These are phyloP conservation scores for Paramecium bursaria DNA, from an alignment of 73 alveolate genomes.

Conservation along the genomic window DNA sequence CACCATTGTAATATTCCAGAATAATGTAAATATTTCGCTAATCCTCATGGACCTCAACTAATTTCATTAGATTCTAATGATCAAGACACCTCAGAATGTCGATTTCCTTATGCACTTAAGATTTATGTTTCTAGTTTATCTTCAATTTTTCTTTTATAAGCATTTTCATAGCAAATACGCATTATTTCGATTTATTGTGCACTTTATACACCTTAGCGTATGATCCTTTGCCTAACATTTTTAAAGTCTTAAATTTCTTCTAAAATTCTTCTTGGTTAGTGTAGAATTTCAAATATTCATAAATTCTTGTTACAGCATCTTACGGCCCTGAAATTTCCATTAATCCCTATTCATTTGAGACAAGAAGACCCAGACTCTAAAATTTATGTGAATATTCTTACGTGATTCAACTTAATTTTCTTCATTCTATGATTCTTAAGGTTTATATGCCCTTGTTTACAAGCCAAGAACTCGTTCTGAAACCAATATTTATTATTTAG, in stretches of 20 bases:
- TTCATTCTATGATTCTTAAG: too few relatives aligned
- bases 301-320: too few relatives aligned
- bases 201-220: conserved; percentile 14
- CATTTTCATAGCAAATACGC: conserved; percentile 12
- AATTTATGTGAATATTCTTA: too few relatives aligned
- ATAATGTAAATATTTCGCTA: conserved; percentile 1
- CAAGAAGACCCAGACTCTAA: too few relatives aligned
- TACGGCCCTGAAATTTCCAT: too few relatives aligned
- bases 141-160: neutral
- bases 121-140: neutral
- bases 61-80: neutral
- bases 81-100: conserved; percentile 2
- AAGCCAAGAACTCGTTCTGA: too few relatives aligned
- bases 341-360: too few relatives aligned
- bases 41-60: conserved; percentile 19
- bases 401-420: too few relatives aligned
- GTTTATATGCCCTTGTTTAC: too few relatives aligned
- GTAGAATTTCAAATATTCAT: too few relatives aligned
- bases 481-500: too few relatives aligned
- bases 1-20: conserved; percentile 6
- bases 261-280: neutral
- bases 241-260: neutral
- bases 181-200: neutral
- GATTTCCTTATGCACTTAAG: neutral
- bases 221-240: conserved; percentile 24